These are phyloP conservation scores for Balakata baccata DNA, from an alignment of 345 rosid species.

Conservation along the genomic window DNA sequence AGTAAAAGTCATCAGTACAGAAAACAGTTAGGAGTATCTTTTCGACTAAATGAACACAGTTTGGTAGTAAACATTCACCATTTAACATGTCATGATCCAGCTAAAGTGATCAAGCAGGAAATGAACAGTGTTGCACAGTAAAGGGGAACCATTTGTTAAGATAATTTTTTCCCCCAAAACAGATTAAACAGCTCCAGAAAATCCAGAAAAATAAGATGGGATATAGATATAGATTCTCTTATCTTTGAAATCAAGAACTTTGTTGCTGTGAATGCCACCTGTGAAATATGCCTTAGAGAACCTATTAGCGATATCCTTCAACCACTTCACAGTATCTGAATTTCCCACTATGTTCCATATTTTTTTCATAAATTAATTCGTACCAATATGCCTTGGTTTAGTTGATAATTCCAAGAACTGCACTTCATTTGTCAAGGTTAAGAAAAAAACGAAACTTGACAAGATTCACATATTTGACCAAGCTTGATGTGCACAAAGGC, in stretches of 20 bases:
- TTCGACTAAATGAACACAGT: not conserved
- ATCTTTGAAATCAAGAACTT: not conserved
- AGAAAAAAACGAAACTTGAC: too few relatives aligned
- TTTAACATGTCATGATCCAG: not conserved
- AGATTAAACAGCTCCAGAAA: too few relatives aligned
- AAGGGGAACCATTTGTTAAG: too few relatives aligned
- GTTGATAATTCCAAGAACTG: not conserved
- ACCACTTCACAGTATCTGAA: not conserved
- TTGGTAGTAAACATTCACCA: not conserved
- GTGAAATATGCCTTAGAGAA: not conserved
- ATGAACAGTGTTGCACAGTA: too few relatives aligned
- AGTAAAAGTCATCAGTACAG: not conserved
- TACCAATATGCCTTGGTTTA: not conserved
- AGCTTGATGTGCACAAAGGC: not conserved
- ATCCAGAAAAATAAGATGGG: too few relatives aligned
- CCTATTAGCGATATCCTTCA: not conserved
- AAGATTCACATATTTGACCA: too few relatives aligned
- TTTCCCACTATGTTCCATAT: conserved; percentile 3
- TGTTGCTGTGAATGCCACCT: not conserved
- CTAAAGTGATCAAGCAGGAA: not conserved
- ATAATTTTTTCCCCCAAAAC: too few relatives aligned
- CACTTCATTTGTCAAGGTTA: too few relatives aligned
- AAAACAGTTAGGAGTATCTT: not conserved
- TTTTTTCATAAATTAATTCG: not conserved
- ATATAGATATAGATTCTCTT: too few relatives aligned